Percentiles rank a stretch among this genome's conserved stretches.
phyloP scores from a whole-genome alignment of 257 asterid genomes.

The Salvia hispanica region DNA sequence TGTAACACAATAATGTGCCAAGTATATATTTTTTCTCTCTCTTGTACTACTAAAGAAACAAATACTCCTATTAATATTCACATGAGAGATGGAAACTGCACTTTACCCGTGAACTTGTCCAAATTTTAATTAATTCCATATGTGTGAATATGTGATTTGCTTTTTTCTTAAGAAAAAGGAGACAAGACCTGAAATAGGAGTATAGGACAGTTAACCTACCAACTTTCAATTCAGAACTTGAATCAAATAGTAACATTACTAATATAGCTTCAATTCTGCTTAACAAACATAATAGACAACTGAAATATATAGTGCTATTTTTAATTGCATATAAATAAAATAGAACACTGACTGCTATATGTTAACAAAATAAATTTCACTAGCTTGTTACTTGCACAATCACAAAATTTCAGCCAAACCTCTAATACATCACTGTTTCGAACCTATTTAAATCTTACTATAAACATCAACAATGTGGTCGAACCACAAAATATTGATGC shows the following conservation, averaged over 20 bases:
- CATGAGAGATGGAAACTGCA: not conserved
- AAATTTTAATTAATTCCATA: not conserved
- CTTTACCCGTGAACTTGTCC: conserved; percentile 19
- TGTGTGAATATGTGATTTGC: not conserved
- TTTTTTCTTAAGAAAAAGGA: not conserved
- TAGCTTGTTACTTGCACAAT: too few species aligned
- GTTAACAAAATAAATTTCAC: too few species aligned
- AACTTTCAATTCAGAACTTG: not conserved
- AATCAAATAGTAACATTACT: not conserved
- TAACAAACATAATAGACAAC: not conserved
- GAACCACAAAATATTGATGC: too few species aligned
- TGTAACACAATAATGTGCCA: not conserved
- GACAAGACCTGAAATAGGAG: not conserved
- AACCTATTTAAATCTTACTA: not conserved
- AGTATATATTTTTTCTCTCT: not conserved
- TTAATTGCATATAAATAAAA: too few species aligned
- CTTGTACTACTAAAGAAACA: not conserved
- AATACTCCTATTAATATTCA: not conserved
- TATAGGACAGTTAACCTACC: not conserved
- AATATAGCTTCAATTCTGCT: not conserved
- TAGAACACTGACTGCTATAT: too few species aligned
- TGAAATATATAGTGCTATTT: not conserved
- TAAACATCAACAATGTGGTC: too few species aligned
- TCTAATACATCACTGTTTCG: not conserved
- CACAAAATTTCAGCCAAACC: too few species aligned